Evolutionary conservation across 257 asterid genomes (phyloP).

Genomic region (Solanum stenotomum): DNA sequence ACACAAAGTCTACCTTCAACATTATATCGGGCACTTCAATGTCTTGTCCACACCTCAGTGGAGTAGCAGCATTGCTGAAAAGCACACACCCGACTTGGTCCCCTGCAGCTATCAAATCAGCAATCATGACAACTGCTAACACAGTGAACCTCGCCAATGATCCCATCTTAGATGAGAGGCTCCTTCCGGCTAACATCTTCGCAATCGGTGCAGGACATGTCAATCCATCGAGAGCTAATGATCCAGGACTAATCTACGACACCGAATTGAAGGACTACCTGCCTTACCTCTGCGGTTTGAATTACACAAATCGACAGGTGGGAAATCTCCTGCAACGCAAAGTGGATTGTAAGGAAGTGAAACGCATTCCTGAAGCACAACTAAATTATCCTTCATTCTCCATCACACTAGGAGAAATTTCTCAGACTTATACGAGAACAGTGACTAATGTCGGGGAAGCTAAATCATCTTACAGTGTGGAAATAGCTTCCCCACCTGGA

Average conservation of each 20-base stretch:
- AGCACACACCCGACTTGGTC: background rate
- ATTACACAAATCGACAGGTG: slow-evolving; percentile 23
- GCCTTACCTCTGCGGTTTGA: slow-evolving; percentile 39
- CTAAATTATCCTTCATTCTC: slow-evolving; percentile 19
- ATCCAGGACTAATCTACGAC: slow-evolving; percentile 50
- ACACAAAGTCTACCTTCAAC: background rate
- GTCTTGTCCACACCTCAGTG: background rate
- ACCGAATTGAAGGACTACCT: slow-evolving; percentile 29
- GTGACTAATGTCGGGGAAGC: slow-evolving; percentile 40
- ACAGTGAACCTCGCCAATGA: slow-evolving; percentile 6
- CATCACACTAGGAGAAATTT: background rate
- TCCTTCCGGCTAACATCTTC: slow-evolving; percentile 17
- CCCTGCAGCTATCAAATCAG: slow-evolving; percentile 44
- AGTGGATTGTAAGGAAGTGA: slow-evolving; percentile 15
- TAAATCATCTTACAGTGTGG: slow-evolving; percentile 15
- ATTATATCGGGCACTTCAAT: background rate
- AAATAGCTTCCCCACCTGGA: slow-evolving; percentile 15
- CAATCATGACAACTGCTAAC: slow-evolving; percentile 49
- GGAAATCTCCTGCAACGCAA: background rate
- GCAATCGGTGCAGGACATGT: slow-evolving; percentile 43
- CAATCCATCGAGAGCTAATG: slow-evolving; percentile 26
- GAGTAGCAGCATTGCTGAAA: background rate
- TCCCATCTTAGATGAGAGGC: slow-evolving; percentile 23
- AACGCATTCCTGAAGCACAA: slow-evolving; percentile 16
- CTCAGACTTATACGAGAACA: slow-evolving; percentile 27